These are phyloP conservation scores for Elsinoe arachidis DNA, from an alignment of 2,329 filamentous ascomycete genomes.

Conservation along the genomic window DNA sequence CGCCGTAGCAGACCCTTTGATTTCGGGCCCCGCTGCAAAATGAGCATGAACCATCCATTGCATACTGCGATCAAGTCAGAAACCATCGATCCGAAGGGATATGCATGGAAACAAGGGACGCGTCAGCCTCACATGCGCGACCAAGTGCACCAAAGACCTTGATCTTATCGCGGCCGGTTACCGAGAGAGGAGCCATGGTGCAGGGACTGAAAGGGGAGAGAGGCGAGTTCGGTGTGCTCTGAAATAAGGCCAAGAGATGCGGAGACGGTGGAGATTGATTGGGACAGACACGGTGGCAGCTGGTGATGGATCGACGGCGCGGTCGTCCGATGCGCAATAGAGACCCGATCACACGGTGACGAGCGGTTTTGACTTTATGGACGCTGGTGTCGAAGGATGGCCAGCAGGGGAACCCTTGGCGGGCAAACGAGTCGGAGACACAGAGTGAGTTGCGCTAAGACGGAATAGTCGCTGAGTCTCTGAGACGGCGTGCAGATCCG, in stretches of 20 bases:
- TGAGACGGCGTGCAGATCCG: conserved; percentile 7
- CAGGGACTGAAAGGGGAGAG: neutral
- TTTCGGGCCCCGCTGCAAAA: conserved; percentile 3
- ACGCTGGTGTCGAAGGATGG: neutral
- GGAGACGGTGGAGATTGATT: neutral
- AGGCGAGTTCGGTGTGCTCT: neutral
- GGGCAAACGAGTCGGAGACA: neutral
- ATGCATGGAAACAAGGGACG: conserved; percentile 3
- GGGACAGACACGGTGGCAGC: no score
- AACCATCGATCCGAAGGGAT: neutral
- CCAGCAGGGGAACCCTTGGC: neutral
- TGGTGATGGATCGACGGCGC: conserved; percentile 1
- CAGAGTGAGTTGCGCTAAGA: neutral
- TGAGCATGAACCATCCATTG: conserved; percentile 6
- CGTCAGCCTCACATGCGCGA: conserved; percentile 11
- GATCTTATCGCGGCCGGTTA: conserved; percentile 12
- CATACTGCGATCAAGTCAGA: conserved; percentile 5
- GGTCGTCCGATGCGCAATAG: conserved; percentile 1
- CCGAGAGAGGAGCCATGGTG: conserved; percentile 7
- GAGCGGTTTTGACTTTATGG: conserved; percentile 3
- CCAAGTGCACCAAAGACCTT: conserved; percentile 1
- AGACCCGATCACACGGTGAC: conserved; percentile 8
- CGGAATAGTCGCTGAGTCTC: neutral
- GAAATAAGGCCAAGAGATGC: neutral
- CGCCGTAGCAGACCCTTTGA: conserved; percentile 5